These are phyloP conservation scores for Monosporascus sp. DNA, from an alignment of 2,329 filamentous ascomycete genomes.

Conservation along the genomic window DNA sequence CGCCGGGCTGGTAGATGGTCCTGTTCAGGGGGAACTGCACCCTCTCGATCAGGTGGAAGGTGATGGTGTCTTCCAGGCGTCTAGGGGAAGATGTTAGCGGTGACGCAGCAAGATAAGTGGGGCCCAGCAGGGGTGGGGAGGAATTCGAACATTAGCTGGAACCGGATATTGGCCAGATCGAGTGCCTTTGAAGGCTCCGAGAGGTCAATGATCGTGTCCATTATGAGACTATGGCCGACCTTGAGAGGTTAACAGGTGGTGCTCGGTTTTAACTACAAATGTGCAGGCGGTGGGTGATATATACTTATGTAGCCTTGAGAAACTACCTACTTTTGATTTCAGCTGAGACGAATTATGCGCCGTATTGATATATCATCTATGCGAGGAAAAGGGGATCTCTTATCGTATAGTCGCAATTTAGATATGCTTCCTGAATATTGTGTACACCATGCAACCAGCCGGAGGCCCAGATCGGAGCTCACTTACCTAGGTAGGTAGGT, in stretches of 20 bases:
- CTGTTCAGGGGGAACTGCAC: constrained; percentile 94
- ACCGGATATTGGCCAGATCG: constrained; percentile 87
- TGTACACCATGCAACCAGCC: no score
- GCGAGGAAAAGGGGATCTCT: no score
- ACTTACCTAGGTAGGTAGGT: no score
- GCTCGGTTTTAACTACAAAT: no score
- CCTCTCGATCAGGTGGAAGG: constrained; percentile 92
- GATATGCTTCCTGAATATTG: no score
- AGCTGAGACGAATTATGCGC: no score
- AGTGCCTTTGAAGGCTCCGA: constrained; percentile 79
- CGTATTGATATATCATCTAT: no score
- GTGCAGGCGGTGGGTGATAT: not conserved
- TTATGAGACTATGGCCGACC: constrained; percentile 31
- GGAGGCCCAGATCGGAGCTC: no score
- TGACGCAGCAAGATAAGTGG: constrained; percentile 4
- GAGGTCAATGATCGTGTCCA: constrained; percentile 89
- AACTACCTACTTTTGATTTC: no score
- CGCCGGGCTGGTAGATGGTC: constrained; percentile 78
- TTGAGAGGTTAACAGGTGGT: not conserved
- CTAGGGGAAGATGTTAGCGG: constrained; percentile 40
- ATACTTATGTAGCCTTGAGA: no score
- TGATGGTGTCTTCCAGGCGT: constrained; percentile 95
- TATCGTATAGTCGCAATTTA: no score
- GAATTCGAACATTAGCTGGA: constrained; percentile 74
- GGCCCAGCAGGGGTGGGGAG: not conserved